Conservation (phyloP, 2,329 filamentous ascomycete species). For the Thermothelomyces thermophilus region DNA sequence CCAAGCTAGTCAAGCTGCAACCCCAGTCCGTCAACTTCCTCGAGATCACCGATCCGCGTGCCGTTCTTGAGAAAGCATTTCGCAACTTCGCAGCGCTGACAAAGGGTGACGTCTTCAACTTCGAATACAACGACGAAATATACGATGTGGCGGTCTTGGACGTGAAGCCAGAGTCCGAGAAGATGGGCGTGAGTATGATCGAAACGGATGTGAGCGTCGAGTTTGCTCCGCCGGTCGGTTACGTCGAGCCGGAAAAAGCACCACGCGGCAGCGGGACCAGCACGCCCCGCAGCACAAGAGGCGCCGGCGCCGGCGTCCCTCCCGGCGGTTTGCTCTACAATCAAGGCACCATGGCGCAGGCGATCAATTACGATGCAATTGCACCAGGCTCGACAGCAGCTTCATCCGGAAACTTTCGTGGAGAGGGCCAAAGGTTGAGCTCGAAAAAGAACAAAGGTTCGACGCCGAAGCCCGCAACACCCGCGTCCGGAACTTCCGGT, state of each 20-base stretch:
- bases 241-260: conserved; percentile 72
- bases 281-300: conserved; percentile 65
- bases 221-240: conserved; percentile 89
- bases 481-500: conserved; percentile 53
- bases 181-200: conserved; percentile 85
- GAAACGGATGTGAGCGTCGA: conserved; percentile 97
- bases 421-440: conserved; percentile 73
- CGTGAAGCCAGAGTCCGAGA: conserved; percentile 76
- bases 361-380: conserved; percentile 94
- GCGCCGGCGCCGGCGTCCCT: conserved; percentile 46
- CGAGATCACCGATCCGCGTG: conserved; percentile 94
- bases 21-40: conserved; percentile 90
- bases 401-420: conserved; percentile 69
- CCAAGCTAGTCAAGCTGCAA: conserved; percentile 91
- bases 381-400: conserved; percentile 67
- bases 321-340: conserved; percentile 69
- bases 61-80: conserved; percentile 93
- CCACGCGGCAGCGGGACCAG: conserved; percentile 64
- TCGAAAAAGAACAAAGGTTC: conserved; percentile 75
- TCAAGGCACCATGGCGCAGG: conserved; percentile 91
- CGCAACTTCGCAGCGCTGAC: conserved; percentile 92
- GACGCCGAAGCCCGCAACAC: conserved; percentile 67
- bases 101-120: conserved; percentile 91
- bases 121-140: conserved; percentile 89
- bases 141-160: conserved; percentile 93